phyloP scores from a whole-genome alignment of 257 asterid species.

The Petrea volubilis region DNA sequence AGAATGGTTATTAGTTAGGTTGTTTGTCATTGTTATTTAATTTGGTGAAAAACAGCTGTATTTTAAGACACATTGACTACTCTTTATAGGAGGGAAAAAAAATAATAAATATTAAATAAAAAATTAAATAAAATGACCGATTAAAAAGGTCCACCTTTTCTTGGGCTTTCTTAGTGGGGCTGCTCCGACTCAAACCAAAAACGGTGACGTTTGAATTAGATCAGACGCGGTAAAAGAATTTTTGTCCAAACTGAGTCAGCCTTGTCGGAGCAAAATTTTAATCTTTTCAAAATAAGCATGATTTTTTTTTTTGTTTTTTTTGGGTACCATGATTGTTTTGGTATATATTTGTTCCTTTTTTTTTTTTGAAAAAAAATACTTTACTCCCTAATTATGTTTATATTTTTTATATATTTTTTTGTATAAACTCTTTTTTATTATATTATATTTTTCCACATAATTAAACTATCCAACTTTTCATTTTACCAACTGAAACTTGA shows the following conservation, averaged over 20 bases:
- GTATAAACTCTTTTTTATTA: no score
- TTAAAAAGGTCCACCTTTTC: conserved; percentile 7
- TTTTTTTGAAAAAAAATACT: no score
- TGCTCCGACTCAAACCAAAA: conserved; percentile 22
- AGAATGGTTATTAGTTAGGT: not conserved
- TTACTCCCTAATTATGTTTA: no score
- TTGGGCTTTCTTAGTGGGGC: not conserved
- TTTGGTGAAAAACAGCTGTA: no score
- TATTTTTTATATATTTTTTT: no score
- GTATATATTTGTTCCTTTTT: no score
- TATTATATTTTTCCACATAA: no score
- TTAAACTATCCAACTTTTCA: no score
- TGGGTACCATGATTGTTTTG: no score
- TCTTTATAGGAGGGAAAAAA: not conserved
- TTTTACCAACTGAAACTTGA: no score
- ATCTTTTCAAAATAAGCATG: not conserved
- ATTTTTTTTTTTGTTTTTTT: not conserved
- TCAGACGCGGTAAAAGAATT: conserved; percentile 5
- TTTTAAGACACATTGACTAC: no score
- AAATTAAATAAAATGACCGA: not conserved
- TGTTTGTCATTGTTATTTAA: no score
- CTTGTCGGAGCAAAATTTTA: not conserved
- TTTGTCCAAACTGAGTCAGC: not conserved
- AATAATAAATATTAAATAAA: not conserved
- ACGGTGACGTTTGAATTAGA: not conserved